These are phyloP conservation scores for Lasiosphaeriaceae sp. DNA, from an alignment of 495 filamentous ascomycete species.

Conservation along the genomic window DNA sequence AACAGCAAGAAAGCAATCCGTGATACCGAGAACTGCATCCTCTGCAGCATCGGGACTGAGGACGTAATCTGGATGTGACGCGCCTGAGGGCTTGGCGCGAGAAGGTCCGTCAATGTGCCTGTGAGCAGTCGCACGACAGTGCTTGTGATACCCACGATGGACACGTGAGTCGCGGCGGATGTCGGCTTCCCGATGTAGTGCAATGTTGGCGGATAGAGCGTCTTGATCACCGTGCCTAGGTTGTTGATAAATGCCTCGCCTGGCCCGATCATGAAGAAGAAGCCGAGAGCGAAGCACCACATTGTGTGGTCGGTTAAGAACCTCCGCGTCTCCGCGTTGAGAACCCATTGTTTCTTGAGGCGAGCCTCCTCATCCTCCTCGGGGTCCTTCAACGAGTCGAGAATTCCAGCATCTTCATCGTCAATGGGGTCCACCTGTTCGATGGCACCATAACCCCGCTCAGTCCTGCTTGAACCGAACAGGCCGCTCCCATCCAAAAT, in stretches of 20 bases:
- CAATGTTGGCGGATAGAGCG: conserved; percentile 63
- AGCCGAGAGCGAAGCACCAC: conserved; percentile 89
- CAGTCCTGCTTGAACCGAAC: conserved; percentile 29
- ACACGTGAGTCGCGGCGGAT: conserved; percentile 83
- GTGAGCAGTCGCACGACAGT: conserved; percentile 83
- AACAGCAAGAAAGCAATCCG: conserved; percentile 74
- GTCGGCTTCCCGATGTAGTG: conserved; percentile 47
- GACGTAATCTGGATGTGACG: conserved; percentile 37
- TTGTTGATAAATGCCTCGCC: conserved; percentile 98
- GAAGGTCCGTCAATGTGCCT: conserved; percentile 79
- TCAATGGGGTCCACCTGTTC: conserved; percentile 28
- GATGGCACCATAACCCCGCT: conserved; percentile 37
- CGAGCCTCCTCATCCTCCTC: conserved; percentile 63
- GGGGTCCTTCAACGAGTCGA: conserved; percentile 33
- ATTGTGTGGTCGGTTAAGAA: conserved; percentile 87
- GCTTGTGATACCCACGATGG: conserved; percentile 82
- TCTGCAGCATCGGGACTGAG: conserved; percentile 18
- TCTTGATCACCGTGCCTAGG: conserved; percentile 86
- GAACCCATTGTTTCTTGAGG: conserved; percentile 74
- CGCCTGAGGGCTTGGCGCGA: conserved; percentile 63
- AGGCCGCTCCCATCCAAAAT: conserved; percentile 58
- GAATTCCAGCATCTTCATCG: conserved; percentile 29
- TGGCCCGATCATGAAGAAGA: conserved; percentile 90
- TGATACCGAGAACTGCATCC: conserved; percentile 57
- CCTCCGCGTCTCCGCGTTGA: conserved; percentile 79